These are phyloP conservation scores for Spathaspora arborariae DNA, from an alignment of 805 yeast genomes.

Conservation along the genomic window DNA sequence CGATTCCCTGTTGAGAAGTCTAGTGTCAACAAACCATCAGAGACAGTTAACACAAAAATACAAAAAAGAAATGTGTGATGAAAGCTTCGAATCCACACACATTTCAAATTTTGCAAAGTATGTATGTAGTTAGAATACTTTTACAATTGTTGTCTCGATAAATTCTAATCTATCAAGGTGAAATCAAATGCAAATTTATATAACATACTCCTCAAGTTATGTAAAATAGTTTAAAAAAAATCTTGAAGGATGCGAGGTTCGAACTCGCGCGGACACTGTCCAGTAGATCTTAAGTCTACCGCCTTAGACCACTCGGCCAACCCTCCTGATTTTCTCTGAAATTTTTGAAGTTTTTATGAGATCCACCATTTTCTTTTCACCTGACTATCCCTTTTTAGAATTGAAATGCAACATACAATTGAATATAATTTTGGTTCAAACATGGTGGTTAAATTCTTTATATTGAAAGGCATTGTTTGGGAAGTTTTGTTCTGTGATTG, in stretches of 20 bases:
- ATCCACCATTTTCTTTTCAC: neutral
- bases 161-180: too few relatives aligned
- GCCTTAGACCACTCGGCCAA: constrained; percentile 54
- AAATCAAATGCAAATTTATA: too few relatives aligned
- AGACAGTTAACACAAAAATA: neutral
- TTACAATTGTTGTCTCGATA: neutral
- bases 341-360: neutral
- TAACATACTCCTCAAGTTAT: too few relatives aligned
- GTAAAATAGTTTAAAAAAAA: constrained; percentile 16
- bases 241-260: constrained; percentile 51
- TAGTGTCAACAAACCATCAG: neutral
- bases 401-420: too few relatives aligned
- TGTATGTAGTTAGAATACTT: too few relatives aligned
- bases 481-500: too few relatives aligned
- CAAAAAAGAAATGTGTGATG: neutral
- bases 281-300: constrained; percentile 50
- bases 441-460: too few relatives aligned
- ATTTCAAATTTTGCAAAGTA: too few relatives aligned
- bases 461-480: too few relatives aligned
- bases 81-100: too few relatives aligned
- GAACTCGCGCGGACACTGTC: constrained; percentile 52
- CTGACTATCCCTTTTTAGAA: too few relatives aligned
- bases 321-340: constrained; percentile 30
- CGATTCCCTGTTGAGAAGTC: neutral
- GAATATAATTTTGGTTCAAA: too few relatives aligned